phyloP scores from a whole-genome alignment of 2,329 filamentous ascomycete genomes.

The Colletotrichum sp. region DNA sequence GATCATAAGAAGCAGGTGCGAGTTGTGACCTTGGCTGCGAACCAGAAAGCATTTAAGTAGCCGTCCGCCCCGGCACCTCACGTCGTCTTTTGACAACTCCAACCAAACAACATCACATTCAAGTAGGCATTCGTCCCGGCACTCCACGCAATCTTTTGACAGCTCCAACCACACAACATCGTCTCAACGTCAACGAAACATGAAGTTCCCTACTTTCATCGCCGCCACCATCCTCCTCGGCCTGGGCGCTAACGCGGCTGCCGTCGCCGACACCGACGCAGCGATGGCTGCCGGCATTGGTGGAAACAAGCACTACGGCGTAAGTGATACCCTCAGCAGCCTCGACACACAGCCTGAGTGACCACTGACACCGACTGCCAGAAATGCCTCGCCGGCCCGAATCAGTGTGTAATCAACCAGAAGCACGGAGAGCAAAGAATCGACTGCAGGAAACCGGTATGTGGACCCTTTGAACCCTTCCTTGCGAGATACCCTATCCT shows the following conservation, averaged over 20 bases:
- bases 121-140: neutral
- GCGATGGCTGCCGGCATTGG: neutral
- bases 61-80: neutral
- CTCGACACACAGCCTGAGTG: neutral
- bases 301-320: neutral
- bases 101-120: neutral
- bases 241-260: neutral
- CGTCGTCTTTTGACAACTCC: neutral
- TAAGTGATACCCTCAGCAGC: neutral
- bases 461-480: neutral
- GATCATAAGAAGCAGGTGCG: accelerated
- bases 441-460: accelerated
- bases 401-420: neutral
- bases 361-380: neutral
- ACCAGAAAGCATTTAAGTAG: neutral
- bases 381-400: neutral
- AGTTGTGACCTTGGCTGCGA: neutral
- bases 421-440: neutral
- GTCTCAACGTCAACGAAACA: neutral
- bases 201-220: neutral
- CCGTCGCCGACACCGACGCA: neutral
- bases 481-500: neutral
- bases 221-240: neutral
- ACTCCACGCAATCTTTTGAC: neutral
- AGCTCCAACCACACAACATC: neutral